Evolutionary conservation across 2,329 filamentous ascomycete genomes (phyloP), one percentile per base, ranked within the genome.

Genomic region (Shiraia sp.): DNA sequence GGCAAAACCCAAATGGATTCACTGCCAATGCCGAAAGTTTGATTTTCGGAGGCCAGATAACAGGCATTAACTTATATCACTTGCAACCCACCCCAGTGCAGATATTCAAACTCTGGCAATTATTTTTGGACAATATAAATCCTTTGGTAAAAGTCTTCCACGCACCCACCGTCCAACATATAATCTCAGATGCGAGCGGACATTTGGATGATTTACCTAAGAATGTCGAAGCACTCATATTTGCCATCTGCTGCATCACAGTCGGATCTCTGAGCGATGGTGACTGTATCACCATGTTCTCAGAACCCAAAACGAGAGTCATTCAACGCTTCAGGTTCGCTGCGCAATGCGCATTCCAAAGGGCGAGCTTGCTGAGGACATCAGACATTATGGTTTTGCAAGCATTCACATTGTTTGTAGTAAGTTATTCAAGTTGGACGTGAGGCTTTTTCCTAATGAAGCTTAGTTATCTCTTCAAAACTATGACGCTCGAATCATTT

Each of bases 101-200:
- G 24, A 79, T 87, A 17, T 83, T 88, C 56, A 77, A 78, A 36
- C 75, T 92, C 4, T 92, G 88, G 88, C 85, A 90, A 61, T 74
- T 82, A 7, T 90, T 85, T 51, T 71, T 90, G 5, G 82, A 88
- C 34, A 83, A 88, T 47, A 82, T 91, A 40, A 87, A 91, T 55
- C 87, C 87, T 0, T 65, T 90, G 32, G 81, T 82, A 52, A 91
- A 90, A 61, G 59, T 83, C 32, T 82, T 89, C 16, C 88, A 92
- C 60, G 79, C 85, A 1, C 87, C 87, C 0, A 83, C 83, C 0
- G 66, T 89, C 3, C 83, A 90, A 56, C 77, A 79, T 2, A 77
- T 79, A 32, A 72, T 90, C 6, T 76, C 86, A 26, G 79, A 87
- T 43, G 83, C 84, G 2, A 79, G 78, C 1, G 75, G 75, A 12